Base-by-base conservation (phyloP, 2,329 filamentous ascomycete genomes). In the Bipolaris sorokiniana region DNA sequence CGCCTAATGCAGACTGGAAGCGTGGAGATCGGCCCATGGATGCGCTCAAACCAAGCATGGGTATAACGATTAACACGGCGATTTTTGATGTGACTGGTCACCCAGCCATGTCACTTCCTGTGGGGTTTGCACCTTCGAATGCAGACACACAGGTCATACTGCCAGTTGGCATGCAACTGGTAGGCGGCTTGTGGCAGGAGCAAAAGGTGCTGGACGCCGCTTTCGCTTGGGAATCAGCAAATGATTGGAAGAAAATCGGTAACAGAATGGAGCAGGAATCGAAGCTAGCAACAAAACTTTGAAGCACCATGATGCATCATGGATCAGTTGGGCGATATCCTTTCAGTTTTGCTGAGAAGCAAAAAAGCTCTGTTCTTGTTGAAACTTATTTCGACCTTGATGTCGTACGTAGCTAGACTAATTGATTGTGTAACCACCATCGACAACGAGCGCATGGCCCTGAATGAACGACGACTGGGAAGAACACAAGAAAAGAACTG, bases 401-500 rank as follows among this genome's bases (percentile, higher is more conserved):
- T 4, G 10, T 28, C 31, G 6, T 15, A 23, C 11, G 18, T 31
- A 36, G 11, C 10, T 36, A 34, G n/a, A 41, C 55, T 48, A 72
- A 40, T 71, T 71, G 28, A 71, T 69, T 10, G 64, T 70, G 51
- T 72, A 74, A 20, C 70, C 71, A 5, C 82, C 82, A 61, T 84
- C 82, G 13, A 79, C 79, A 1, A 84, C 70, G 46, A 84, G 59
- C 5, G 74, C 75, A 15, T 78, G 73, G 0, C 83, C 83, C 48
- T 81, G 78, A 70, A 86, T 81, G 63, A 79, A 86, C 54, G 82
- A 84, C 53, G 80, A 80, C 76, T 84, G 78, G 1, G 79, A 76
- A 31, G 81, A 84, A 16, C 80, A 81, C 55, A 86, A 64, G 54
- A 84, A 83, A 0, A 81, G 73, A 23, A 85, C 80, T 31, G 77